A percentile compares a stretch with the other conserved stretches of the same genome.
These are phyloP conservation scores for Cladorrhinum samala DNA, from an alignment of 495 filamentous ascomycete species.

Conservation along the genomic window DNA sequence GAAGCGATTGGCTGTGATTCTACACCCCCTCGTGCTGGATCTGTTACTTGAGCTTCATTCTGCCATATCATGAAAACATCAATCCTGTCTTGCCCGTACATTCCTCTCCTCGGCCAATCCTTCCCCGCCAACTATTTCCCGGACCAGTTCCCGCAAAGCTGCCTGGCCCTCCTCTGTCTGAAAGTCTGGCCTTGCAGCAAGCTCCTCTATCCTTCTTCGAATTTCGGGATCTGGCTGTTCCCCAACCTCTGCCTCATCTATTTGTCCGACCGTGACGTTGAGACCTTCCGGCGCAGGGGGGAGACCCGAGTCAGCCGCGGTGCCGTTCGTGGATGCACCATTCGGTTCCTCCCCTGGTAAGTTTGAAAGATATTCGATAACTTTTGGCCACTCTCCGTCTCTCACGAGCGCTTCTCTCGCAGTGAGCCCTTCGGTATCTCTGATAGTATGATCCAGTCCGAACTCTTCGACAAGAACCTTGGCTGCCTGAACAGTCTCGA, in stretches of 20 bases:
- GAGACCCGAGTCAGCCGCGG: slow-evolving; percentile 9
- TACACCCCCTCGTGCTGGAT: too few species aligned
- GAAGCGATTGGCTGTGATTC: too few species aligned
- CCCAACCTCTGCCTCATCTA: slow-evolving; percentile 54
- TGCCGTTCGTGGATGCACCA: slow-evolving; percentile 23
- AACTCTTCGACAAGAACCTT: slow-evolving; percentile 75
- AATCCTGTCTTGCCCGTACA: slow-evolving; percentile 56
- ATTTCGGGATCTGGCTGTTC: slow-evolving; percentile 64
- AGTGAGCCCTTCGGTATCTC: slow-evolving; percentile 60
- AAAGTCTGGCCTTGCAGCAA: slow-evolving; percentile 68
- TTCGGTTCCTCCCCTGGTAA: slow-evolving; percentile 33
- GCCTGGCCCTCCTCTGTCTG: slow-evolving; percentile 63
- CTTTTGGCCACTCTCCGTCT: slow-evolving; percentile 62
- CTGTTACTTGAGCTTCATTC: neutral
- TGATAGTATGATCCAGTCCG: slow-evolving; percentile 55
- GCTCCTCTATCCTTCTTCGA: slow-evolving; percentile 66
- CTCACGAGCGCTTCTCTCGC: slow-evolving; percentile 64
- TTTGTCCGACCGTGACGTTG: slow-evolving; percentile 58
- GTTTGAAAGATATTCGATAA: slow-evolving; percentile 60
- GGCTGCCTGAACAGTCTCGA: slow-evolving; percentile 70
- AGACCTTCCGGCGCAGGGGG: slow-evolving; percentile 62
- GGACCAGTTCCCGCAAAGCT: slow-evolving; percentile 60
- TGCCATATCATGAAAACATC: neutral
- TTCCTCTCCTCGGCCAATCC: slow-evolving; percentile 52
- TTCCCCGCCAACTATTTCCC: slow-evolving; percentile 57